Base-by-base conservation (phyloP, 805 yeast genomes). In the Candida argentea region DNA sequence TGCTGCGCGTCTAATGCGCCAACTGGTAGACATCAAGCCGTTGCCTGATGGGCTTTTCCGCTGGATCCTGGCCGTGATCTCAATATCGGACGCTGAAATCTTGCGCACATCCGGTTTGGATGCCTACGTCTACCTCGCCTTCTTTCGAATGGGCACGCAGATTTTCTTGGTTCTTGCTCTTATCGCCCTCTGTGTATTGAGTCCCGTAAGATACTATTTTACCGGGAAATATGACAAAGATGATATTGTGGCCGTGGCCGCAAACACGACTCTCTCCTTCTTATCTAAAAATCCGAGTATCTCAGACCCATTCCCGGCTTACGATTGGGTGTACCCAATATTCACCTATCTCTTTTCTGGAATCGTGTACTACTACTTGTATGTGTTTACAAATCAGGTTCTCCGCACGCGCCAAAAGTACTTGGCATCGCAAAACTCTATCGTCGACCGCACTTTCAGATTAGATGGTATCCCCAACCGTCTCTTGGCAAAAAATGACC, bases 401-500 rank as follows among this genome's bases (percentile, higher is more conserved):
- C 59, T 73, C 26, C 60, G 59, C 35, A 65, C 71, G 1, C 50
- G 80, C 22, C 80, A 73, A 40, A 59, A 65, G 37, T 72, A 70
- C 43, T 50, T 73, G 32, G 80, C 79, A 1, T 60, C 72, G 4
- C 79, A 73, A 41, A 61, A 70, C 46, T 67, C 77, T 11, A 54
- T 73, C 27, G 71, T 77, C 2, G 80, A 73, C 46, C 49, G 78
- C 34, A 73, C 80, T 5, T 70, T 73, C 25, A 50, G 64, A 27
- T 49, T 73, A 11, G 69, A 70, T 26, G 73, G 73, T 21, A 71
- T 73, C 12, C 80, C 80, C 1, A 49, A 46, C 23, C 46, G 53
- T 21, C 48, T 73, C 39, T 33, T 58, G 24, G 36, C 34, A 19
- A 44, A 39, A 16, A 53, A 61, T 26, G 55, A 58, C 35, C 72